A percentile compares a stretch with the other conserved stretches of the same genome.
Evolutionary conservation across 1,284 basidiomycete species (phyloP).

Genomic region (Marasmius fiardii): DNA sequence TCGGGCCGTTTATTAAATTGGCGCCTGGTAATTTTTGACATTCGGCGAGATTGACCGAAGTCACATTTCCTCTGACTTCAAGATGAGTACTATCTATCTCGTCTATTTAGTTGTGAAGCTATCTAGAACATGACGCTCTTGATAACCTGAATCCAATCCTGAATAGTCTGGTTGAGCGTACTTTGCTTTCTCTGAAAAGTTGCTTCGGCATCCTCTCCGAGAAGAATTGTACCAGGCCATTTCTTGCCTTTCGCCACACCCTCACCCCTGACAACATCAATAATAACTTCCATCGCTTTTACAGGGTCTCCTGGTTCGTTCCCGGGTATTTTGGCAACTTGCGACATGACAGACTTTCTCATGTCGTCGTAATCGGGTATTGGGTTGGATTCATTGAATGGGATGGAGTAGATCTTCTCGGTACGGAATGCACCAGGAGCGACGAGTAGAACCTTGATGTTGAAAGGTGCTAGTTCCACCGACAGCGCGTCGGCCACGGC

Average conservation of each 20-base stretch:
- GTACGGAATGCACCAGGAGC: conserved; percentile 30
- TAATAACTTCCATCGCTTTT: conserved; percentile 25
- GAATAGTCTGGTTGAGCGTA: conserved; percentile 18
- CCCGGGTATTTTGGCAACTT: conserved; percentile 17
- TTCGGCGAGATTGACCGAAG: too few species aligned
- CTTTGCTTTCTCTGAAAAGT: conserved; percentile 22
- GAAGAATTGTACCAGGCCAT: conserved; percentile 23
- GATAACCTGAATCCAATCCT: conserved; percentile 27
- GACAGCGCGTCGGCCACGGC: conserved; percentile 29
- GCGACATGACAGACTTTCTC: conserved; percentile 13
- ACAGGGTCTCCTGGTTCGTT: conserved; percentile 26
- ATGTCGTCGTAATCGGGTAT: conserved; percentile 24
- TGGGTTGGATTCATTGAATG: conserved; percentile 15
- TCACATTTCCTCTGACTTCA: too few species aligned
- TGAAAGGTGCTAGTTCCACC: conserved; percentile 24
- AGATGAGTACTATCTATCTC: too few species aligned
- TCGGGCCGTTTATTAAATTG: background rate
- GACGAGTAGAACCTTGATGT: conserved; percentile 28
- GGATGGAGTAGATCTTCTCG: conserved; percentile 16
- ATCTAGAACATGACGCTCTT: conserved; percentile 15
- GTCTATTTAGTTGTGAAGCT: background rate
- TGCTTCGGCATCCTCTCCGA: conserved; percentile 25
- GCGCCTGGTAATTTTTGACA: too few species aligned
- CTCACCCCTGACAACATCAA: conserved; percentile 28
- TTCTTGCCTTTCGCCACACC: conserved; percentile 20